Conservation (phyloP, 176 grass and related monocot genomes). For the Eremochloa ophiuroides region DNA sequence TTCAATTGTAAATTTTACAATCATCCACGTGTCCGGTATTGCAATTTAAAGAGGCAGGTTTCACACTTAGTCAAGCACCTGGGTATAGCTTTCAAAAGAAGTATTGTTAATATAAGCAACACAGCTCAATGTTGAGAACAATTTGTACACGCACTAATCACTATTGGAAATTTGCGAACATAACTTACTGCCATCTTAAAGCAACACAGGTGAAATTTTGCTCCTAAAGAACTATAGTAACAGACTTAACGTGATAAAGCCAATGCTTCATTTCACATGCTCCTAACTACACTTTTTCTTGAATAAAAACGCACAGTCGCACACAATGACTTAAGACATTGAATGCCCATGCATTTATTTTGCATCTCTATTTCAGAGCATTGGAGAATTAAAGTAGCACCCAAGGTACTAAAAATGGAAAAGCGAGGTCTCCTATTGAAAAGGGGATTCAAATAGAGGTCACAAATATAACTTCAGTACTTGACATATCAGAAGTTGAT, state of each 20-base stretch:
- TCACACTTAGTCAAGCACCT: neutral
- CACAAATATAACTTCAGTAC: neutral
- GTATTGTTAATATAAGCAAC: neutral
- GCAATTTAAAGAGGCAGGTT: neutral
- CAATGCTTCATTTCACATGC: neutral
- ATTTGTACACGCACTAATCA: neutral
- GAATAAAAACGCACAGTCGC: neutral
- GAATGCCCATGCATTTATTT: neutral
- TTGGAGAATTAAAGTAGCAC: neutral
- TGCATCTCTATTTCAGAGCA: neutral
- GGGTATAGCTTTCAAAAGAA: neutral
- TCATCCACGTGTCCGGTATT: neutral
- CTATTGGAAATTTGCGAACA: neutral
- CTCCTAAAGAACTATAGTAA: neutral
- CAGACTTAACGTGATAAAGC: neutral
- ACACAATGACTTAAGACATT: constrained; percentile 4
- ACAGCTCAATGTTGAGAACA: constrained; percentile 2
- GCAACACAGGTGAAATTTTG: neutral
- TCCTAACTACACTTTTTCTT: neutral
- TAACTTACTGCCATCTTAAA: neutral
- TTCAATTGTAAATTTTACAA: neutral
- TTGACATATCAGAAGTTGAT: neutral
- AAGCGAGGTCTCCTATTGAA: neutral
- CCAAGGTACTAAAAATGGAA: neutral
- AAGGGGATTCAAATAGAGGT: neutral